Base-by-base conservation (phyloP, 768 basidiomycete species). In the Collybia mongolica region DNA sequence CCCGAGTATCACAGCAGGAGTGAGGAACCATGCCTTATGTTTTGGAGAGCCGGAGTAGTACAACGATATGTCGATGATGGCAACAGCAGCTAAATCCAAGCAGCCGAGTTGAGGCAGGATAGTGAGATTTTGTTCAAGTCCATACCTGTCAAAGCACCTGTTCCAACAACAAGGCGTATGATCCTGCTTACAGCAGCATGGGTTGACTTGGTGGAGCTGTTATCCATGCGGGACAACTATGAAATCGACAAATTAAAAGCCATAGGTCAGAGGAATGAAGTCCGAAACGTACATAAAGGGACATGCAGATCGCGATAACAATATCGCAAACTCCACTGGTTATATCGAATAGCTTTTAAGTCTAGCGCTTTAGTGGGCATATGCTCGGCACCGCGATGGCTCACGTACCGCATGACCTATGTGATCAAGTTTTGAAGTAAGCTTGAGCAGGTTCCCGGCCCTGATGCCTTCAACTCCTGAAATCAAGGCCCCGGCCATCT, bases 291-390 rank as follows among this genome's bases (percentile, higher is more conserved):
- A 64, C 66, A 46, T 63, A 67, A 48, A 64, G 67, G 14, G 67
- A 64, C 65, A 68, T 66, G 35, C 48, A 54, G 41, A 66, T 46
- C 1, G 68, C 63, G 36, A 70, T 70, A 0, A 58, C 51, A 15
- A 70, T 60, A 47, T 70, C 68, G 46, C 63, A 64, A 15, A 66
- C 51, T 4, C 63, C 67, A 23, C 65, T 62, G 15, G 63, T 54
- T 2, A 61, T 65, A 44, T 65, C 63, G 63, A 64, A 68, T 18
- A 65, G 53, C 66, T 66, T n/a, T 32, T n/a, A 49, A 22, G 17
- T 1, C n/a, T 36, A 15, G 36, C 32, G 36, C 38, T 19, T 28
- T 28, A 28, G 11, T 32, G 32, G 14, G 7, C 2, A 9, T 32
- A 32, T 32, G 14, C 9, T 28, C 26, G 26, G 9, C 5, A 14